Base-by-base conservation (phyloP, 371 early-diverging fungal genomes). In the Rhizopus arrhizus region DNA sequence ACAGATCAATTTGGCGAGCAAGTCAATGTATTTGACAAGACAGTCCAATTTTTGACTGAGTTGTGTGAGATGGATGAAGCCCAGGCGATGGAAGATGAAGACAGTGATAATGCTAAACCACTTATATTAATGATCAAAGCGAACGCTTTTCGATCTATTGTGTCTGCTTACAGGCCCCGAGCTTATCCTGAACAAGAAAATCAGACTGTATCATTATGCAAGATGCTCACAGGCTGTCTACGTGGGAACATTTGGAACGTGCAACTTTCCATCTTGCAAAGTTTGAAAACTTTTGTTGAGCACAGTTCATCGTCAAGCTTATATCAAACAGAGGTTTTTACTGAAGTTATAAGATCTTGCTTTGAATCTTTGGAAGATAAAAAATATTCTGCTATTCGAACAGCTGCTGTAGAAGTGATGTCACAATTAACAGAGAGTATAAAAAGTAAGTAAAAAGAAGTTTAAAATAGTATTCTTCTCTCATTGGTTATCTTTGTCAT, bases 201-300 rank as follows among this genome's bases (percentile, higher is more conserved):
- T 2, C 11, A 84, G 53, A 73, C 71, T 1, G 52, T 59, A 1
- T 2, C 41, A 3, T 31, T 87, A 0, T 59, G 70, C 6, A 56
- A 69, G 0, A 66, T 82, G 8, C 65, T 90, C 32, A 73, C 77
- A 12, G 57, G 53, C 59, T 63, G 72, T 50, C 56, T 85, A 12
- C 65, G 73, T 5, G 81, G 81, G 3, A 84, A 85, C 33, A 81
- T 89, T 5, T 91, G 92, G 94, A 93, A 91, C 61, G 85, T 92
- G 1, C 81, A 85, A 13, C 48, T 84, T 9, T 81, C 86, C 6
- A 77, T 87, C 12, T 58, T 92, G 38, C 86, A 88, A 13, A 76
- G 87, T 10, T 51, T 89, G 2, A 71, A 81, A 8, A 69, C 64
- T 13, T 78, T 89, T 53, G 58, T 90, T 7, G 58, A 64, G 9